These are phyloP conservation scores for Biscutella laevigata DNA, from an alignment of 441 rosid genomes.

Conservation along the genomic window DNA sequence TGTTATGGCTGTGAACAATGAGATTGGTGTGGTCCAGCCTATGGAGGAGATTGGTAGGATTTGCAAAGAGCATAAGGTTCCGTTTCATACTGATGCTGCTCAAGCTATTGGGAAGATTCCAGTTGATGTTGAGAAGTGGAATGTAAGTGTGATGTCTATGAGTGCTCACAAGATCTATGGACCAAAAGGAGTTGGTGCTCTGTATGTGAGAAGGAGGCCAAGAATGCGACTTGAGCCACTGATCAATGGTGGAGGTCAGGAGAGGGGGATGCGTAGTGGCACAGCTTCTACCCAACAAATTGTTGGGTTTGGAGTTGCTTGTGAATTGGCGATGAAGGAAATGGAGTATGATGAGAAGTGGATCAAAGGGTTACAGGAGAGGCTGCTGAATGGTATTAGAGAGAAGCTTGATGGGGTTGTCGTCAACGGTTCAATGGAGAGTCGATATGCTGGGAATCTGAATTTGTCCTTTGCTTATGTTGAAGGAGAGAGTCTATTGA, in stretches of 20 bases:
- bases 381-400: constrained; percentile 63
- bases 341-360: constrained; percentile 82
- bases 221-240: constrained; percentile 77
- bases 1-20: constrained; percentile 94
- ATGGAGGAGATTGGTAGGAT: constrained; percentile 83
- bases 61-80: constrained; percentile 70
- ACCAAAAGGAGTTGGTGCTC: constrained; percentile 88
- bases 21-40: constrained; percentile 92
- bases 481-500: constrained; percentile 90
- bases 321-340: constrained; percentile 77
- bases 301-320: constrained; percentile 88
- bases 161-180: constrained; percentile 90
- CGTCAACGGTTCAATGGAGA: constrained; percentile 75
- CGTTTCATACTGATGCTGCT: constrained; percentile 90
- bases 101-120: constrained; percentile 94
- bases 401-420: constrained; percentile 76
- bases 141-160: constrained; percentile 82
- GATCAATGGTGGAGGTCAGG: constrained; percentile 97
- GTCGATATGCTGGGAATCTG: constrained; percentile 70
- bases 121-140: constrained; percentile 78
- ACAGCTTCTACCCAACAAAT: constrained; percentile 77
- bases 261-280: constrained; percentile 93
- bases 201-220: constrained; percentile 76
- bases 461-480: constrained; percentile 87
- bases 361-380: constrained; percentile 50